phyloP scores from a whole-genome alignment of 2,329 filamentous ascomycete genomes.

The Cladosporium sp. region DNA sequence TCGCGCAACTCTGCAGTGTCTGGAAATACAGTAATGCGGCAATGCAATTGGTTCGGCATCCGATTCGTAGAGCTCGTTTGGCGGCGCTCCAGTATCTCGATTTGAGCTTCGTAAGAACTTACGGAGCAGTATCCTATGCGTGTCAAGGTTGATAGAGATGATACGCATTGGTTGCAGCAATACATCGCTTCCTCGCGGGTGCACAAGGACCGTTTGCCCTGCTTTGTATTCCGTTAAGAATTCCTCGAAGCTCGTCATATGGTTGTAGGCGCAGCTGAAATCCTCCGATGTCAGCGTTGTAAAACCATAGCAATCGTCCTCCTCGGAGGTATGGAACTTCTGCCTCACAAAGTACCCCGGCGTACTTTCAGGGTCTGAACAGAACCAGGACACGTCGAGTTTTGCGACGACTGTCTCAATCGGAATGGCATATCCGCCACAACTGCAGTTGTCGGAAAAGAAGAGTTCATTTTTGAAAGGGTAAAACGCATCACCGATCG shows the following conservation, averaged over 20 bases:
- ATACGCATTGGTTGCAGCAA: conserved; percentile 3
- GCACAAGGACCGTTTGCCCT: not conserved
- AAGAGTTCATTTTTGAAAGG: conserved; percentile 71
- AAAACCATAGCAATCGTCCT: conserved; percentile 53
- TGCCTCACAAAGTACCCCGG: conserved; percentile 65
- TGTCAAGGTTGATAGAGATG: not conserved
- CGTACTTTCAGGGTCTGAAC: conserved; percentile 43
- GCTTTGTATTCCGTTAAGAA: not conserved
- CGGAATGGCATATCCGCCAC: conserved; percentile 49
- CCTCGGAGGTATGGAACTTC: conserved; percentile 55
- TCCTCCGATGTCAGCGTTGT: conserved; percentile 44
- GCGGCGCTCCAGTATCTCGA: conserved; percentile 25
- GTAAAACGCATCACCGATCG: conserved; percentile 64
- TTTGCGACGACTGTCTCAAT: conserved; percentile 55
- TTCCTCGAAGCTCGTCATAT: not conserved
- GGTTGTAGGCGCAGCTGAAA: conserved; percentile 1
- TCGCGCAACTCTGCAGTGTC: not conserved
- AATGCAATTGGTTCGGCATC: conserved; percentile 23
- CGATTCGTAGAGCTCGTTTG: conserved; percentile 60
- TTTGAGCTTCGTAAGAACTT: not conserved
- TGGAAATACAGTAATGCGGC: not conserved
- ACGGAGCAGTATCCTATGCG: not conserved
- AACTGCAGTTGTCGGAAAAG: conserved; percentile 72
- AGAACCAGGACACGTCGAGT: conserved; percentile 56
- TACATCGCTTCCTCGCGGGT: not conserved